Conservation (phyloP, 768 basidiomycete genomes). For the Russula sp. region DNA sequence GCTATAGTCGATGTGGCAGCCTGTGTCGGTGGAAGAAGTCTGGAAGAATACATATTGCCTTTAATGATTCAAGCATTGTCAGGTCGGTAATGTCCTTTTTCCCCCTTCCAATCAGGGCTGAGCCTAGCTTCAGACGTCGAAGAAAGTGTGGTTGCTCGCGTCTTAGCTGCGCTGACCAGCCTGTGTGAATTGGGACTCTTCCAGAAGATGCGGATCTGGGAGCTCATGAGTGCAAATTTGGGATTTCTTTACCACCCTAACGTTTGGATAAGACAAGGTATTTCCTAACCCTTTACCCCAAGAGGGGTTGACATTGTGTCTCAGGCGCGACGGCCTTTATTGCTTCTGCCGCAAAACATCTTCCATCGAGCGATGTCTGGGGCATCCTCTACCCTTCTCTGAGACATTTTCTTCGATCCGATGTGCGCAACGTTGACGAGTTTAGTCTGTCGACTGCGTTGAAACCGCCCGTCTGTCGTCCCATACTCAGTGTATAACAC, state of each 20-base stretch:
- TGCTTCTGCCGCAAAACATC: conserved; percentile 73
- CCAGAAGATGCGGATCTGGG: conserved; percentile 95
- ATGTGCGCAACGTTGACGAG: conserved; percentile 70
- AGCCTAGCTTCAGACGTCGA: conserved; percentile 65
- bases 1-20: conserved; percentile 93
- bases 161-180: conserved; percentile 80
- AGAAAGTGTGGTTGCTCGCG: conserved; percentile 88
- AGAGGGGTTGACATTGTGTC: background rate
- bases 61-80: conserved; percentile 93
- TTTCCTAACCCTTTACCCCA: conserved; percentile 2
- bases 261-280: conserved; percentile 91
- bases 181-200: conserved; percentile 87
- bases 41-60: conserved; percentile 97
- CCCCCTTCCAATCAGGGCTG: conserved; percentile 6
- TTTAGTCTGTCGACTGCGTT: conserved; percentile 67
- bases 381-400: conserved; percentile 93
- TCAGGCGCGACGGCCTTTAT: conserved; percentile 85
- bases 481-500: background rate
- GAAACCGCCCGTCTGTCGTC: conserved; percentile 63
- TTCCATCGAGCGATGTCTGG: conserved; percentile 89
- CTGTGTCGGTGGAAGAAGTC: conserved; percentile 82
- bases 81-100: conserved; percentile 40
- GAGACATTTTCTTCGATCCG: conserved; percentile 78
- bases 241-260: conserved; percentile 96
- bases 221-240: conserved; percentile 80